These are phyloP conservation scores for Fusarium marasasianum DNA, from an alignment of 2,329 filamentous ascomycete genomes.

Conservation along the genomic window DNA sequence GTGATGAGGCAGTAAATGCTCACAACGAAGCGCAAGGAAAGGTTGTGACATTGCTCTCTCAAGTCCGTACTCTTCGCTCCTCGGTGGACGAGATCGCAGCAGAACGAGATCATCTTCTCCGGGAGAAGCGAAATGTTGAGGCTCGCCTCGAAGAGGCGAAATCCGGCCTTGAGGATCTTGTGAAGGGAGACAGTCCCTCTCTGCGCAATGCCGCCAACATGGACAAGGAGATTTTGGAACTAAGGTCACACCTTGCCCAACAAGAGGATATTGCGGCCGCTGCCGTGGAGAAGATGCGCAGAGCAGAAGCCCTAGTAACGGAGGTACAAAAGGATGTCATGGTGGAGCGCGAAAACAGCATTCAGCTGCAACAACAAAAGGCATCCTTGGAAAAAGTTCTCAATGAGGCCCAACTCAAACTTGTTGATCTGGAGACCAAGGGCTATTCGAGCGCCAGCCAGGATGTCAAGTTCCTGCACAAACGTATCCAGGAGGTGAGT, in stretches of 20 bases:
- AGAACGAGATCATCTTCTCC: slow-evolving; percentile 83
- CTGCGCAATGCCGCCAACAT: slow-evolving; percentile 89
- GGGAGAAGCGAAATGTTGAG: slow-evolving; percentile 92
- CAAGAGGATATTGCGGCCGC: slow-evolving; percentile 93
- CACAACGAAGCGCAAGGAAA: slow-evolving; percentile 96
- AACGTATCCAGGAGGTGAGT: slow-evolving; percentile 91
- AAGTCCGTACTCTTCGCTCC: slow-evolving; percentile 84
- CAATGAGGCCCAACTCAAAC: slow-evolving; percentile 87
- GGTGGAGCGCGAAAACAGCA: slow-evolving; percentile 82
- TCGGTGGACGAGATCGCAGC: slow-evolving; percentile 86
- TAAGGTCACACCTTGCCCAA: slow-evolving; percentile 88
- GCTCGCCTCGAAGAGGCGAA: slow-evolving; percentile 86
- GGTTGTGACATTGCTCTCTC: slow-evolving; percentile 88
- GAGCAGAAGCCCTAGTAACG: slow-evolving; percentile 84
- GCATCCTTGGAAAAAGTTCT: slow-evolving; percentile 86
- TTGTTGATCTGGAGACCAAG: slow-evolving; percentile 96
- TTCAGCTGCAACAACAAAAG: slow-evolving; percentile 89
- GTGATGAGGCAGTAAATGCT: slow-evolving; percentile 90
- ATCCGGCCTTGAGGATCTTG: slow-evolving; percentile 86
- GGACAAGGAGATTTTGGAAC: slow-evolving; percentile 87
- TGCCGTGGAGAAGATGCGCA: slow-evolving; percentile 96
- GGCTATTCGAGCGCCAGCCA: slow-evolving; percentile 94
- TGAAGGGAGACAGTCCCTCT: slow-evolving; percentile 84
- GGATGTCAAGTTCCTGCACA: slow-evolving; percentile 94
- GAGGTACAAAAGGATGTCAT: slow-evolving; percentile 95